Conservation (phyloP, 805 yeast genomes). For the Candida qinlingensis region DNA sequence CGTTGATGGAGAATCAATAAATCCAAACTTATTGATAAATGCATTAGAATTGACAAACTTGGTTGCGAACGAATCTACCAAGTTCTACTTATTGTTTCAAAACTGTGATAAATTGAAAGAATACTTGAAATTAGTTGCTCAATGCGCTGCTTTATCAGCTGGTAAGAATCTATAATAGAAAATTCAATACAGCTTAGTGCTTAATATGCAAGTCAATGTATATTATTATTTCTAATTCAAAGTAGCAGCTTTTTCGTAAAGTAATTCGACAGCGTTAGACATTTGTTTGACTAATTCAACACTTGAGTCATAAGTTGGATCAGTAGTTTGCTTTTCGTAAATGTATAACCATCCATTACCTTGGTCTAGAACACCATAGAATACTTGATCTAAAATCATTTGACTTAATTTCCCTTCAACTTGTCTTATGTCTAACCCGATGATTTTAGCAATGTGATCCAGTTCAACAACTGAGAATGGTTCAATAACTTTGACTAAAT, state of each 20-base stretch:
- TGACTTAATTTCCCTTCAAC: constrained; percentile 93
- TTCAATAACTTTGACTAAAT: constrained; percentile 88
- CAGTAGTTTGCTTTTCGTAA: constrained; percentile 83
- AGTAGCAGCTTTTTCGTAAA: constrained; percentile 89
- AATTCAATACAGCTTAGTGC: not conserved
- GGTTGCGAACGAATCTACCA: constrained; percentile 63
- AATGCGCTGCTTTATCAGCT: constrained; percentile 54
- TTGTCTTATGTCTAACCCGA: constrained; percentile 81
- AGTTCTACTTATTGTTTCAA: constrained; percentile 57
- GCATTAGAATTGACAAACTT: constrained; percentile 56
- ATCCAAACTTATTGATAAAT: constrained; percentile 39
- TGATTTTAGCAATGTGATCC: constrained; percentile 77
- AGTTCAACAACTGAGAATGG: constrained; percentile 96
- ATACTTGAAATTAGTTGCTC: constrained; percentile 48
- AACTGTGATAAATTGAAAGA: constrained; percentile 48
- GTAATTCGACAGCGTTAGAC: constrained; percentile 81
- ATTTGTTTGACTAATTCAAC: constrained; percentile 82
- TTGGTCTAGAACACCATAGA: constrained; percentile 94
- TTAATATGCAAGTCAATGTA: not conserved
- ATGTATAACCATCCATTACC: constrained; percentile 96
- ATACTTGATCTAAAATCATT: constrained; percentile 94
- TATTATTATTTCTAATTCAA: constrained; percentile 43
- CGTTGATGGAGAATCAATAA: constrained; percentile 33
- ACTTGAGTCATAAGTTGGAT: constrained; percentile 83
- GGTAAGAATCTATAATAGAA: constrained; percentile 26